Conservation (phyloP, 1,284 basidiomycete genomes). For the Apiotrichum porosum region DNA sequence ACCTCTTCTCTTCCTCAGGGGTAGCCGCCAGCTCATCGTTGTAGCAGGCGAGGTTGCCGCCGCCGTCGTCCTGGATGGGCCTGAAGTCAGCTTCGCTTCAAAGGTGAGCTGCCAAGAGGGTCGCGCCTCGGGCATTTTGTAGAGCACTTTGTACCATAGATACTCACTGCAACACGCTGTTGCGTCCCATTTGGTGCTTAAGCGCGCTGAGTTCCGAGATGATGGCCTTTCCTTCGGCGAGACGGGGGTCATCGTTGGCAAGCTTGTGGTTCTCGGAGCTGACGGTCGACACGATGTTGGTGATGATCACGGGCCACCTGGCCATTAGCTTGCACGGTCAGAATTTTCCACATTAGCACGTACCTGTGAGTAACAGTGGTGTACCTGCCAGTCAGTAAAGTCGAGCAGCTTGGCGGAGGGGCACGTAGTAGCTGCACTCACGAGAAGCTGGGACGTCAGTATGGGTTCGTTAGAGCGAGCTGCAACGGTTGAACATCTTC, state of each 20-base stretch:
- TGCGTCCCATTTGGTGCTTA: slow-evolving; percentile 84
- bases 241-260: slow-evolving; percentile 42
- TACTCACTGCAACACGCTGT: slow-evolving; percentile 66
- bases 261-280: slow-evolving; percentile 58
- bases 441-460: slow-evolving; percentile 30
- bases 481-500: too few species aligned
- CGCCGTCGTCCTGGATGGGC: slow-evolving; percentile 66
- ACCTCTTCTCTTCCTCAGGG: slow-evolving; percentile 60
- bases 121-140: too few species aligned
- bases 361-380: slow-evolving; percentile 41
- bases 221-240: slow-evolving; percentile 67
- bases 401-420: background rate
- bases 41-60: slow-evolving; percentile 62
- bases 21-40: slow-evolving; percentile 65
- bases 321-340: slow-evolving; percentile 41
- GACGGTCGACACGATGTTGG: slow-evolving; percentile 68
- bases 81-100: slow-evolving; percentile 47
- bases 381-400: slow-evolving; percentile 27
- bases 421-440: too few species aligned
- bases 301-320: slow-evolving; percentile 83
- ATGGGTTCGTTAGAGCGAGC: background rate
- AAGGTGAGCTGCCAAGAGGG: background rate
- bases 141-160: too few species aligned
- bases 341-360: slow-evolving; percentile 9
- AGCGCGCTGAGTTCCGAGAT: slow-evolving; percentile 74